Percentiles rank a stretch among this genome's conserved stretches.
phyloP scores from a whole-genome alignment of 2,329 filamentous ascomycete genomes.

The Apiospora pterosperma region DNA sequence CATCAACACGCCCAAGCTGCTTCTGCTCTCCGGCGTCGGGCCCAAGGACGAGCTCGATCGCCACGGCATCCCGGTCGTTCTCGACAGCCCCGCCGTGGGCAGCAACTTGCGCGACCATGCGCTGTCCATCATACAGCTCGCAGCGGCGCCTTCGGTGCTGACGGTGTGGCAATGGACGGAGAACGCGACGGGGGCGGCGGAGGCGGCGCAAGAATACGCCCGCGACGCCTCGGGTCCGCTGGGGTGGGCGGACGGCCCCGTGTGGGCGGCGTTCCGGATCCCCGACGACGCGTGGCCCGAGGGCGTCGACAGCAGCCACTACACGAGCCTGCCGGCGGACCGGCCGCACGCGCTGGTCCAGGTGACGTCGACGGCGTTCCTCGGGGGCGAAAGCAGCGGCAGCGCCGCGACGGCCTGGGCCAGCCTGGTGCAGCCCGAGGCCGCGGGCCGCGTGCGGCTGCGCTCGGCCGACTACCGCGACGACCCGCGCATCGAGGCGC shows the following conservation, averaged over 20 bases:
- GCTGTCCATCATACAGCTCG: constrained; percentile 12
- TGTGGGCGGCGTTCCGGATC: not conserved
- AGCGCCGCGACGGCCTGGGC: no score
- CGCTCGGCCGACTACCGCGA: constrained; percentile 48
- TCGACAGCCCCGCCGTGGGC: constrained; percentile 27
- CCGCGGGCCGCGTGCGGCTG: constrained; percentile 33
- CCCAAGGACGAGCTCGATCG: constrained; percentile 14
- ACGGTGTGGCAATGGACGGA: not conserved
- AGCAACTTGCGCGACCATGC: constrained; percentile 20
- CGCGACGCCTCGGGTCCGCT: not conserved
- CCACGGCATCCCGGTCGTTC: constrained; percentile 21
- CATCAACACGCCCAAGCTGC: constrained; percentile 24
- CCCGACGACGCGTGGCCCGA: constrained; percentile 14
- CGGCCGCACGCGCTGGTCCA: constrained; percentile 34
- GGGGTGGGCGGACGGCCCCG: not conserved
- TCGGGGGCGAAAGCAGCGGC: no score
- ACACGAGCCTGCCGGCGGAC: constrained; percentile 13
- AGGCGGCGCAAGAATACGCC: not conserved
- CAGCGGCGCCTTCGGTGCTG: not conserved
- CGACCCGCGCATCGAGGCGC: constrained; percentile 46
- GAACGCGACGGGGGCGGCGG: not conserved
- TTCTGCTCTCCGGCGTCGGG: constrained; percentile 29
- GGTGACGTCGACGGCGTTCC: constrained; percentile 39
- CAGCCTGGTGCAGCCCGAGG: constrained; percentile 19
- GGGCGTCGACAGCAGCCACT: constrained; percentile 11